Evolutionary conservation across 345 rosid species (phyloP).

Genomic region (Melaleuca alternifolia): DNA sequence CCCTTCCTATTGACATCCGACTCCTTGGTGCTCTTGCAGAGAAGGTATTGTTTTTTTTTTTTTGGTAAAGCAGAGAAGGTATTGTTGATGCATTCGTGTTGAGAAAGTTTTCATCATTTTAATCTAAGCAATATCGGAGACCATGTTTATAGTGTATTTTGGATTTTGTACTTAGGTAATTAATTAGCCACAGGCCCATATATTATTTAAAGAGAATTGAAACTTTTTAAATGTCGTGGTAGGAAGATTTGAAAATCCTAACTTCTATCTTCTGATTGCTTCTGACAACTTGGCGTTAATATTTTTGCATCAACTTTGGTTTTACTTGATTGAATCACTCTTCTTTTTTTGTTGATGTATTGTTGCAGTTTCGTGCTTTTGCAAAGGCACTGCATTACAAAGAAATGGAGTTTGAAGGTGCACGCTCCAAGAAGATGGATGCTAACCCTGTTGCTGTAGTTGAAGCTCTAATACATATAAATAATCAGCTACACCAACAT

Average conservation of each 20-base stretch:
- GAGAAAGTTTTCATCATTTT: background rate
- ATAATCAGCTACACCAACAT: constrained; percentile 95
- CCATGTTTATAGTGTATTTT: background rate
- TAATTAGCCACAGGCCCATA: background rate
- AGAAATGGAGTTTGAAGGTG: constrained; percentile 99
- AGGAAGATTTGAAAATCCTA: background rate
- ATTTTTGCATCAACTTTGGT: background rate
- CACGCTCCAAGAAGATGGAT: constrained; percentile 77
- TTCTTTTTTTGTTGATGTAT: background rate
- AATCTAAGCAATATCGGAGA: background rate
- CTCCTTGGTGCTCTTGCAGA: constrained; percentile 99
- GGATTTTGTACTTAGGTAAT: background rate
- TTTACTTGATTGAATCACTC: background rate
- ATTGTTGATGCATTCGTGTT: background rate
- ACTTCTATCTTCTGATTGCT: background rate
- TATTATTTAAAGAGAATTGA: background rate
- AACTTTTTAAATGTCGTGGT: background rate
- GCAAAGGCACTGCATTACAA: constrained; percentile 99
- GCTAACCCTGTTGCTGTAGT: constrained; percentile 96
- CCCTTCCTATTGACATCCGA: constrained; percentile 97
- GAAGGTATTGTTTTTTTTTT: constrained; percentile 63
- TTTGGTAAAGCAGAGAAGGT: constrained; percentile 99
- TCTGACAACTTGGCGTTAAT: background rate
- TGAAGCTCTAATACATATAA: constrained; percentile 95
- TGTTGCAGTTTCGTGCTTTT: constrained; percentile 77